Percentiles rank a stretch among this genome's conserved stretches.
These are phyloP conservation scores for Puccinia triticina DNA, from an alignment of 1,284 basidiomycete species.

Conservation along the genomic window DNA sequence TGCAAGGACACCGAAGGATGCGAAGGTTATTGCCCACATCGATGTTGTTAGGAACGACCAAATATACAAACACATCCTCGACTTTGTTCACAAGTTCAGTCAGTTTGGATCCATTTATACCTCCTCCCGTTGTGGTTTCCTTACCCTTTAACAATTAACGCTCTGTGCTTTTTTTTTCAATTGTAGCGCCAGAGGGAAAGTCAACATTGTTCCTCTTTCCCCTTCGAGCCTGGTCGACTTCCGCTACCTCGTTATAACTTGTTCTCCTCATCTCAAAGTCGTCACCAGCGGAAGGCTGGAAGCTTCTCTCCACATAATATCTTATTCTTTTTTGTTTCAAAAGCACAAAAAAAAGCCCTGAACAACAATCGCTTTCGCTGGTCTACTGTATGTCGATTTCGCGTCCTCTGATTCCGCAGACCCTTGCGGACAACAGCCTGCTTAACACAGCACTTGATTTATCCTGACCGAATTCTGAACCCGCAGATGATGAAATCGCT, in stretches of 20 bases:
- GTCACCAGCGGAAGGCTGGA: background rate
- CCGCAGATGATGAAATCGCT: background rate
- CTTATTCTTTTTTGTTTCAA: background rate
- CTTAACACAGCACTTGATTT: no score
- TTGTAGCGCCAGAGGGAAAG: background rate
- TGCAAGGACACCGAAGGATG: slow-evolving; percentile 29
- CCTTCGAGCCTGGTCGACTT: background rate
- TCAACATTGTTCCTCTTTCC: background rate
- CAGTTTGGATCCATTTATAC: background rate
- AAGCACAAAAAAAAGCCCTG: background rate
- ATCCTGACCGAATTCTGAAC: background rate
- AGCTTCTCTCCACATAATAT: background rate
- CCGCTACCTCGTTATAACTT: background rate
- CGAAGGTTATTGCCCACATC: no score
- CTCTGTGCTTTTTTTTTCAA: background rate
- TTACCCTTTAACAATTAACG: background rate
- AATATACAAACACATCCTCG: background rate
- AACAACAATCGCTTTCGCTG: background rate
- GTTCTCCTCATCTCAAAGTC: no score
- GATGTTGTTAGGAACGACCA: background rate
- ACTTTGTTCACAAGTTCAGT: background rate
- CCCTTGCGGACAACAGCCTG: background rate
- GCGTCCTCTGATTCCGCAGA: background rate
- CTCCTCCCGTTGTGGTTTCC: background rate
- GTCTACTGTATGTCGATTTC: background rate